Evolutionary conservation across 2,329 filamentous ascomycete genomes (phyloP).

Genomic region (Dissoconium aciculare): DNA sequence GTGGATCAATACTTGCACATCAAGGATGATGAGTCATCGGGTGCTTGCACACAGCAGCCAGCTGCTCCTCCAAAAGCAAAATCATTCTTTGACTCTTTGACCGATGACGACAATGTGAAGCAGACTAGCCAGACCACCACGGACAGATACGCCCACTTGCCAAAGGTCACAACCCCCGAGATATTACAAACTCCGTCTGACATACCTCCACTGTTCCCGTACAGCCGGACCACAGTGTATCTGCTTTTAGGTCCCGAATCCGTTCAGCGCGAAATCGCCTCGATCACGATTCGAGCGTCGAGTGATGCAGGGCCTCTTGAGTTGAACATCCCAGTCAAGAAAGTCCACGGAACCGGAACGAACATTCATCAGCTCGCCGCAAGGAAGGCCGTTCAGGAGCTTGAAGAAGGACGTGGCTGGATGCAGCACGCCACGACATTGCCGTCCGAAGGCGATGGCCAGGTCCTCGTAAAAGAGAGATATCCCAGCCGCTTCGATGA

Average conservation of each 20-base stretch:
- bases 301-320: constrained; percentile 44
- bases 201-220: constrained; percentile 52
- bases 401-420: constrained; percentile 59
- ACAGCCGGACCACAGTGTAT: constrained; percentile 50
- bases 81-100: constrained; percentile 1
- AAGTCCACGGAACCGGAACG: constrained; percentile 24
- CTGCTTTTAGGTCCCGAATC: constrained; percentile 45
- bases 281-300: constrained; percentile 44
- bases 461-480: constrained; percentile 29
- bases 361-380: constrained; percentile 58
- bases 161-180: constrained; percentile 38
- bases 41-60: background rate
- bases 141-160: constrained; percentile 37
- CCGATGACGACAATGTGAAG: background rate
- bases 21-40: constrained; percentile 13
- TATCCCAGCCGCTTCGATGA: constrained; percentile 40
- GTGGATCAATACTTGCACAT: constrained; percentile 37
- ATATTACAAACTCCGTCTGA: constrained; percentile 48
- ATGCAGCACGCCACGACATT: constrained; percentile 34
- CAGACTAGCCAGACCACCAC: constrained; percentile 28
- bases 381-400: constrained; percentile 50
- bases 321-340: constrained; percentile 48
- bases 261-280: constrained; percentile 34
- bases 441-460: constrained; percentile 24
- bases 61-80: constrained; percentile 2